Evolutionary conservation across 352 stramenopile species (phyloP).

Genomic region (Globisporangium viniferum): DNA sequence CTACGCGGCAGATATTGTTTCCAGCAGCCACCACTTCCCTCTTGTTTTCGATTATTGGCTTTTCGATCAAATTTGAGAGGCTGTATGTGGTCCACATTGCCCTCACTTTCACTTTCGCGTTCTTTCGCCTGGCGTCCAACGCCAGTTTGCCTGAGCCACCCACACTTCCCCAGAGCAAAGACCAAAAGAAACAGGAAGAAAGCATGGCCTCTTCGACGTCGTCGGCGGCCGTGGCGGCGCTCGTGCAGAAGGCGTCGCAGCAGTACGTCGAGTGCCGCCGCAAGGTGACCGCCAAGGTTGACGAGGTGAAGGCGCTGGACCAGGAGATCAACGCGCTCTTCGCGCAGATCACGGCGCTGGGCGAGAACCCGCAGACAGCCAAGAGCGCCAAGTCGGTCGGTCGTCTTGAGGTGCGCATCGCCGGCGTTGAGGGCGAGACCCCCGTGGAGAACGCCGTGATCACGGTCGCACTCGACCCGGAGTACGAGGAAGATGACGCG

Average conservation of each 20-base stretch:
- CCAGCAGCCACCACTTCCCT: not conserved
- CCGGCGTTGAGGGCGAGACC: conserved; percentile 51
- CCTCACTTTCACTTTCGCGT: not conserved
- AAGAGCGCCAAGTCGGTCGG: conserved; percentile 64
- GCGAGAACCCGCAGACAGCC: conserved; percentile 26
- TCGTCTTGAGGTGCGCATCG: conserved; percentile 59
- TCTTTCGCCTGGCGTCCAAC: not conserved
- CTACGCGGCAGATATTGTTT: too few relatives aligned
- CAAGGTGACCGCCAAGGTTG: conserved; percentile 73
- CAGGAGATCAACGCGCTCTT: conserved; percentile 72
- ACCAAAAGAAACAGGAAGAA: not conserved
- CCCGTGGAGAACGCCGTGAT: conserved; percentile 55
- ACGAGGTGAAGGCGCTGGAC: conserved; percentile 73
- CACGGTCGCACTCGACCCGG: conserved; percentile 65
- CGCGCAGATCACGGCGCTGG: conserved; percentile 57
- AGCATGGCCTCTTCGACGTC: conserved; percentile 46
- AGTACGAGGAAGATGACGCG: conserved; percentile 63
- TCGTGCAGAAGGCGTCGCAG: conserved; percentile 75
- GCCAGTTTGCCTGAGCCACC: conserved; percentile 7
- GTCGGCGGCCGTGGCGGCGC: conserved; percentile 51
- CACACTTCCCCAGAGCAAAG: not conserved
- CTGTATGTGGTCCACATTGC: not conserved
- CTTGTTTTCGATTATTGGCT: not conserved
- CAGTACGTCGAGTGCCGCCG: conserved; percentile 82
- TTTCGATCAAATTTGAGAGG: not conserved